Evolutionary conservation across 371 early-diverging fungal genomes (phyloP).

Genomic region (Parasitella parasitica): DNA sequence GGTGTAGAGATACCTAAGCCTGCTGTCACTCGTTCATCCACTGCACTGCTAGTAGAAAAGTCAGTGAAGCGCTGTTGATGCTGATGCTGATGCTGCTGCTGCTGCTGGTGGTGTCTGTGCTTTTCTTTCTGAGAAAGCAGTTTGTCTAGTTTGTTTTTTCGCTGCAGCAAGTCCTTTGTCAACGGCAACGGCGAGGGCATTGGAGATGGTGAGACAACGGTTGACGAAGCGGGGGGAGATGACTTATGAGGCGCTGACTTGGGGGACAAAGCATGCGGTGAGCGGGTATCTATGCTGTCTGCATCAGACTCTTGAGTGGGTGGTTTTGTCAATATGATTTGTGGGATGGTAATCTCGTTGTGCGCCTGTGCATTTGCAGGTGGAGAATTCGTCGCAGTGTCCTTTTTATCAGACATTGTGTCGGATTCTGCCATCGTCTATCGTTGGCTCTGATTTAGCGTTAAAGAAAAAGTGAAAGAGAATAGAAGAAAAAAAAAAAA

Average conservation of each 20-base stretch:
- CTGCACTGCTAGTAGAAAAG: constrained; percentile 1
- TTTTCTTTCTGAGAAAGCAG: constrained; percentile 24
- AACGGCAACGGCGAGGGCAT: constrained; percentile 33
- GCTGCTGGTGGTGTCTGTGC: neutral
- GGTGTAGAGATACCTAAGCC: constrained; percentile 34
- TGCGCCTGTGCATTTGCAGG: neutral
- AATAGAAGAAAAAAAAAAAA: neutral
- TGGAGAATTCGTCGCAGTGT: neutral
- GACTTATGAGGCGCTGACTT: constrained; percentile 2
- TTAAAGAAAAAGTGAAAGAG: no score
- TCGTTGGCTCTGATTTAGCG: neutral
- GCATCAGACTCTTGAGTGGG: constrained; percentile 1
- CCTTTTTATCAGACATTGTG: constrained; percentile 2
- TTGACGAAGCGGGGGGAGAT: neutral
- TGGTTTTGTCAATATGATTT: constrained; percentile 39
- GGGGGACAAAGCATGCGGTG: constrained; percentile 4
- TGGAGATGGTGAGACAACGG: neutral
- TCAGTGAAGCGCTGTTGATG: neutral
- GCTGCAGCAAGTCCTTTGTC: constrained; percentile 40
- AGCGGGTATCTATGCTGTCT: neutral
- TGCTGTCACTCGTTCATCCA: constrained; percentile 40
- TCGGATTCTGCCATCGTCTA: neutral
- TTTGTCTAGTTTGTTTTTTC: constrained; percentile 46
- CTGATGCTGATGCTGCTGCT: constrained; percentile 3
- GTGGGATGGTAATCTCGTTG: constrained; percentile 25